Conservation (phyloP, 257 asterid species). For the Jaltomata sinuosa region DNA sequence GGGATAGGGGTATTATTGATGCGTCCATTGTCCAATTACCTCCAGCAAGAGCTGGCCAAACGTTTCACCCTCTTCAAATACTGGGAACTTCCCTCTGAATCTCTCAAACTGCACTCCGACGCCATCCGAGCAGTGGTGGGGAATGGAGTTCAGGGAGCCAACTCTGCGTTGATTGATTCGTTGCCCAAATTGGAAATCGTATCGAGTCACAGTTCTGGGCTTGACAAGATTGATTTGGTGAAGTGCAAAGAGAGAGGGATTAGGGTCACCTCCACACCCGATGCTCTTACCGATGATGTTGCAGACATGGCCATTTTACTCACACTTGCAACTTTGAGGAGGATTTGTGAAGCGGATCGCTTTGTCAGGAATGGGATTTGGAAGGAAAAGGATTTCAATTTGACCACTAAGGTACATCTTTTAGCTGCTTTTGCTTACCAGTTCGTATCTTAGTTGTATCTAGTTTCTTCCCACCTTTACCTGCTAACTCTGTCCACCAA, state of each 20-base stretch:
- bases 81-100: conserved; percentile 35
- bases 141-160: conserved; percentile 41
- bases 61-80: conserved; percentile 38
- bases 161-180: conserved; percentile 38
- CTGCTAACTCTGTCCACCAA: no score
- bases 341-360: conserved; percentile 35
- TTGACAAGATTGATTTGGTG: conserved; percentile 44
- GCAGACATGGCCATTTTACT: conserved; percentile 55
- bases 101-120: conserved; percentile 18
- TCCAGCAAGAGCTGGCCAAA: conserved; percentile 32
- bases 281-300: conserved; percentile 40
- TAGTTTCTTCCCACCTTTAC: no score
- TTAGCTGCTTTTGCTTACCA: not conserved
- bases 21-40: conserved; percentile 41
- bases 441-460: no score
- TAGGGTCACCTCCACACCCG: conserved; percentile 50
- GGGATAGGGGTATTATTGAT: conserved; percentile 34
- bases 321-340: conserved; percentile 46
- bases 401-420: conserved; percentile 40
- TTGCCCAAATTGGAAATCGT: conserved; percentile 44
- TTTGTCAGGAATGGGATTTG: conserved; percentile 45
- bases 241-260: conserved; percentile 52
- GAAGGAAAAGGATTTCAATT: conserved; percentile 30
- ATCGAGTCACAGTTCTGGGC: conserved; percentile 50
- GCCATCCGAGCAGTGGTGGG: conserved; percentile 38